Percentiles rank a stretch among this genome's conserved stretches.
phyloP scores from a whole-genome alignment of 139 green algal species.

The Coccomyxa sp. region DNA sequence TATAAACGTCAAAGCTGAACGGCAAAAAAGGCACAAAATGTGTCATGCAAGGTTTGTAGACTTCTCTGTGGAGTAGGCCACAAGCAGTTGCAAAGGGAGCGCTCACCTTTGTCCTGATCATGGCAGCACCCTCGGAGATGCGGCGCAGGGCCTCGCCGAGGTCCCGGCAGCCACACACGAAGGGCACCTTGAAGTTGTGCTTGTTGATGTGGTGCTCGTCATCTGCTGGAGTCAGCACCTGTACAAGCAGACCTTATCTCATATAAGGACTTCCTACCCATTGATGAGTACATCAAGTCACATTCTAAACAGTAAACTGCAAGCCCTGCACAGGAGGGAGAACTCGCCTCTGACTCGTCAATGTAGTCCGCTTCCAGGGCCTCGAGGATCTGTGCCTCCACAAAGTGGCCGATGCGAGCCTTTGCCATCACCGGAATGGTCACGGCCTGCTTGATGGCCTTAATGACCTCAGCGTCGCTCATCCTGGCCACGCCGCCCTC shows the following conservation, averaged over 20 bases:
- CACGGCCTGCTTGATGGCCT: slow-evolving; percentile 91
- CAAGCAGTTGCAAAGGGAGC: neutral
- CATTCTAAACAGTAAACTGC: neutral
- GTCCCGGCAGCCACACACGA: slow-evolving; percentile 99
- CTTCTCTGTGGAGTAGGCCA: neutral
- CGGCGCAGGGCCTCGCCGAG: slow-evolving; percentile 95
- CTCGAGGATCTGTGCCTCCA: slow-evolving; percentile 98
- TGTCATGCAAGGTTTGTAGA: neutral
- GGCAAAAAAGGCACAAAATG: neutral
- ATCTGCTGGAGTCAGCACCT: slow-evolving; percentile 97
- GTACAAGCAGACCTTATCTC: neutral
- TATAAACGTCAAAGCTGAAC: neutral
- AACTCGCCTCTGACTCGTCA: slow-evolving; percentile 90
- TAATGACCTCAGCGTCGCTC: slow-evolving; percentile 94
- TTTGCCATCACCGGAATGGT: slow-evolving; percentile 99
- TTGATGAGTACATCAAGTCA: neutral
- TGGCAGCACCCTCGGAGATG: slow-evolving; percentile 94
- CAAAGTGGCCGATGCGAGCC: slow-evolving; percentile 97
- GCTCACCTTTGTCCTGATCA: slow-evolving; percentile 94
- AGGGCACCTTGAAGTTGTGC: slow-evolving; percentile 98
- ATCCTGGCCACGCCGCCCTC: slow-evolving; percentile 97
- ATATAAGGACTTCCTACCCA: neutral
- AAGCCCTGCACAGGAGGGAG: neutral
- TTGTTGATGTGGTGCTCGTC: slow-evolving; percentile 99
- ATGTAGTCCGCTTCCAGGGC: slow-evolving; percentile 96